Evolutionary conservation across 371 early-diverging fungal species (phyloP).

Genomic region (Mucor ambiguus): DNA sequence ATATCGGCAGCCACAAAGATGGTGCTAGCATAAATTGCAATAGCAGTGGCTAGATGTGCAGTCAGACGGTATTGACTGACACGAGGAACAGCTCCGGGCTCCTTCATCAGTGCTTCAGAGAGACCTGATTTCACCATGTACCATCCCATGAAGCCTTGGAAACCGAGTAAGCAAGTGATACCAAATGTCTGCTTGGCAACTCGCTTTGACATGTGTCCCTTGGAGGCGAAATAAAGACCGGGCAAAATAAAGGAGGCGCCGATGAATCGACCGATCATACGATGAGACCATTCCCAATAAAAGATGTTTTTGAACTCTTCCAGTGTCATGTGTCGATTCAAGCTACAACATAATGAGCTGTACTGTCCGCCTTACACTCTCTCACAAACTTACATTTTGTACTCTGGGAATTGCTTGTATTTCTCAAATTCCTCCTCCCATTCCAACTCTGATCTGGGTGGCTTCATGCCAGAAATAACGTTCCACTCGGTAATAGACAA

Average conservation of each 20-base stretch:
- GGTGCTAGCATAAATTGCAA: conserved; percentile 81
- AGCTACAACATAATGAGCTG: conserved; percentile 43
- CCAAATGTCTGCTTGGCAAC: conserved; percentile 72
- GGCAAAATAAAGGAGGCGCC: conserved; percentile 90
- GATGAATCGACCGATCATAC: conserved; percentile 92
- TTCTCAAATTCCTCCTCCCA: conserved; percentile 96
- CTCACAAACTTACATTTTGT: conserved; percentile 70
- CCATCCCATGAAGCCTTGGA: conserved; percentile 96
- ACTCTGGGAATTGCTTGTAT: conserved; percentile 97
- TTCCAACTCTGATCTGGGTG: conserved; percentile 83
- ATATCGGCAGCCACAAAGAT: conserved; percentile 82
- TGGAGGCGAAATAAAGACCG: conserved; percentile 81
- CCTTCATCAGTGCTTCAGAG: conserved; percentile 75
- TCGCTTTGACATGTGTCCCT: conserved; percentile 73
- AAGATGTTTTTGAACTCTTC: conserved; percentile 95
- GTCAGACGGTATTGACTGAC: conserved; percentile 95
- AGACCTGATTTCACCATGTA: conserved; percentile 97
- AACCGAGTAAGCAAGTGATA: conserved; percentile 80
- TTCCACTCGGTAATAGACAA: conserved; percentile 98
- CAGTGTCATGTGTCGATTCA: conserved; percentile 88
- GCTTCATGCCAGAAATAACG: conserved; percentile 90
- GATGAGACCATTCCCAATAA: conserved; percentile 97
- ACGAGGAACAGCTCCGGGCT: conserved; percentile 84
- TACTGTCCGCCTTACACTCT: not conserved
- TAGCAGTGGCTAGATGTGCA: conserved; percentile 91